A percentile compares a stretch with the other conserved stretches of the same genome.
Conservation (phyloP, 768 basidiomycete genomes). For the Kwoniella dendrophila region DNA sequence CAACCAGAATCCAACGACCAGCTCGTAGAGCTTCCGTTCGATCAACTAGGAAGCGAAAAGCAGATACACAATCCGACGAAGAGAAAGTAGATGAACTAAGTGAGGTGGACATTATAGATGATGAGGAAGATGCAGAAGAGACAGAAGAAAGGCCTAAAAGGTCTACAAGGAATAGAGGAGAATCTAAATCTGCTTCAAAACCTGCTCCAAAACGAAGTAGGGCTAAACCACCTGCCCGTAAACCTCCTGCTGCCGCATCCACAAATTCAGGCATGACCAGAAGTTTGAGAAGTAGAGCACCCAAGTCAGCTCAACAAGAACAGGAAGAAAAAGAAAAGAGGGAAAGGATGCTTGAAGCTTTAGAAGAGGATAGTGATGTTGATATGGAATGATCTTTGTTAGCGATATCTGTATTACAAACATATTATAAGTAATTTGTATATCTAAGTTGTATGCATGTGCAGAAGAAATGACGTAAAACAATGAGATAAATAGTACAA, state of each 20-base stretch:
- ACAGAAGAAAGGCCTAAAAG: constrained; percentile 2
- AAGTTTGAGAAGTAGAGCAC: constrained; percentile 21
- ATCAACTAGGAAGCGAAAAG: constrained; percentile 14
- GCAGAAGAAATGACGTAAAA: too few species aligned
- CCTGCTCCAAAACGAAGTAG: background rate
- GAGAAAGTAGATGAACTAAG: background rate
- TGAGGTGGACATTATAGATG: too few species aligned
- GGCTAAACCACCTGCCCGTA: too few species aligned
- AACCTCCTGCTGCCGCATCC: background rate
- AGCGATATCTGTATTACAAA: too few species aligned
- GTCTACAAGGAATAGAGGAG: background rate
- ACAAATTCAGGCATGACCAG: constrained; percentile 4
- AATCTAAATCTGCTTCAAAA: background rate
- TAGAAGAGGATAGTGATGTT: constrained; percentile 14
- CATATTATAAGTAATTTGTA: too few species aligned
- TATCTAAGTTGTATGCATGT: too few species aligned
- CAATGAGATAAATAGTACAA: too few species aligned
- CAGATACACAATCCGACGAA: constrained; percentile 1
- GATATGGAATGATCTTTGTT: too few species aligned
- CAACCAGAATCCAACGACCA: background rate
- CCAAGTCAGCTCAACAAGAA: constrained; percentile 15
- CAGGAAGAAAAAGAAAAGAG: constrained; percentile 16
- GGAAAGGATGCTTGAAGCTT: constrained; percentile 15
- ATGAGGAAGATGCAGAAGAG: constrained; percentile 1
- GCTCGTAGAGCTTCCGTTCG: background rate